These are phyloP conservation scores for Dothistroma pini DNA, from an alignment of 2,329 filamentous ascomycete species.

Conservation along the genomic window DNA sequence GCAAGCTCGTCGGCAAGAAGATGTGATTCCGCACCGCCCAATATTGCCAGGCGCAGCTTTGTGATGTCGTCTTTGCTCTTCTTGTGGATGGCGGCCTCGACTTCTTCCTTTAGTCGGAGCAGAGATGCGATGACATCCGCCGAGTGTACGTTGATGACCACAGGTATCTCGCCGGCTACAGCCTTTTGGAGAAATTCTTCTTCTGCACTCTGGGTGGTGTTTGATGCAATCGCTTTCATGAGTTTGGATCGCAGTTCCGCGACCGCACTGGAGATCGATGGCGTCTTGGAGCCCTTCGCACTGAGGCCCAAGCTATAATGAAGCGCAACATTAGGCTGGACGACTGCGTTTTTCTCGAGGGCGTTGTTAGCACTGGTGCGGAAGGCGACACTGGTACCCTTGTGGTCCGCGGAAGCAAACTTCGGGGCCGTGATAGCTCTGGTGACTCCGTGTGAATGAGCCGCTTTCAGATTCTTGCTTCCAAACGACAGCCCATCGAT, in stretches of 20 bases:
- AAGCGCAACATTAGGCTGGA: slow-evolving; percentile 39
- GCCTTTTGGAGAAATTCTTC: slow-evolving; percentile 41
- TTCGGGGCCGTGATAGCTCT: slow-evolving; percentile 39
- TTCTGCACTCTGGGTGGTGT: slow-evolving; percentile 50
- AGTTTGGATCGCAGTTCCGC: slow-evolving; percentile 53
- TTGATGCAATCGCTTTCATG: slow-evolving; percentile 46
- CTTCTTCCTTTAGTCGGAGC: slow-evolving; percentile 55
- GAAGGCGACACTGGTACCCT: slow-evolving; percentile 39
- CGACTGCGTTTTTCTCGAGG: slow-evolving; percentile 34
- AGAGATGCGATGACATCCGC: slow-evolving; percentile 60
- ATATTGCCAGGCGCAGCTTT: slow-evolving; percentile 53
- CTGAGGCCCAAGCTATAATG: slow-evolving; percentile 52
- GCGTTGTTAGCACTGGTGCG: slow-evolving; percentile 35
- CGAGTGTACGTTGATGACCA: slow-evolving; percentile 59
- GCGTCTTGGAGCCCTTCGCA: slow-evolving; percentile 45
- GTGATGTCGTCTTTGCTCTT: background rate
- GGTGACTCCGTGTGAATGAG: slow-evolving; percentile 39
- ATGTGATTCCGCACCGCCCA: slow-evolving; percentile 62
- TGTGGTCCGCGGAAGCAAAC: slow-evolving; percentile 27
- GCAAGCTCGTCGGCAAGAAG: slow-evolving; percentile 58
- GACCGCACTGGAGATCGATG: slow-evolving; percentile 55
- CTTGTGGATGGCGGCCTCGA: slow-evolving; percentile 44
- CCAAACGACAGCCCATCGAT: slow-evolving; percentile 44
- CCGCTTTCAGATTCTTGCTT: slow-evolving; percentile 39
- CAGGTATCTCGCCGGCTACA: slow-evolving; percentile 50